Base-by-base conservation (phyloP, 768 basidiomycete genomes). In the Inosperma sp. region DNA sequence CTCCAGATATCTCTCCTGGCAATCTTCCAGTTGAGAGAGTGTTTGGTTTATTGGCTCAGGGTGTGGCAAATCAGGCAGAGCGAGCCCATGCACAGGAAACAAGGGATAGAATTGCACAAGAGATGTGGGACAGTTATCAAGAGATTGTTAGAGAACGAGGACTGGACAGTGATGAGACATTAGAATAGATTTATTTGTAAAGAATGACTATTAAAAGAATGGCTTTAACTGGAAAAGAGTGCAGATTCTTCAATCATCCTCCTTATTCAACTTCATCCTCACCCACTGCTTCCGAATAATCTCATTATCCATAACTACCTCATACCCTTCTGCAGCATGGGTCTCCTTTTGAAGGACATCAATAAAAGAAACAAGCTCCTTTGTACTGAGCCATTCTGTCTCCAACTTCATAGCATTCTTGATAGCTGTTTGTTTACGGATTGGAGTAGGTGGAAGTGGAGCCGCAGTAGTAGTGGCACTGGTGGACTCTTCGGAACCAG, bases 111-210 rank as follows among this genome's bases (percentile, higher is more conserved):
- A 63, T 66, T 55, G 63, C 62, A 8, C 21, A 54, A 33, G 44
- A 8, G 5, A 66, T 66, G 60, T 66, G 64, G 64, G 50, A 55
- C 5, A 53, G 58, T 26, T 63, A 63, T 47, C 54, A 57, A 36
- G 30, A 12, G 33, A 31, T 48, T 33, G 19, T 34, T 14, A 26
- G 9, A 48, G 16, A 48, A 23, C 16, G 33, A 48, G 33, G 26
- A 44, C 12, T 13, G 39, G 2, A 22, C 26, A 40, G 21, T 41
- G 25, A 36, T 12, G 23, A 52, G 21, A 19, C 14, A 25, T 26
- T 34, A 22, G 29, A 47, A 34, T 22, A 33, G 21, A 26, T 30
- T 10, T 35, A 22, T 23, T 47, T 17, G 17, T 35, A 17, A 16
- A 47, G 33, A 14, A 17, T 37, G n/a, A 37, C 22, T 19, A 34